These are phyloP conservation scores for Lotmaria passim DNA, from an alignment of 208 protist species.

Conservation along the genomic window DNA sequence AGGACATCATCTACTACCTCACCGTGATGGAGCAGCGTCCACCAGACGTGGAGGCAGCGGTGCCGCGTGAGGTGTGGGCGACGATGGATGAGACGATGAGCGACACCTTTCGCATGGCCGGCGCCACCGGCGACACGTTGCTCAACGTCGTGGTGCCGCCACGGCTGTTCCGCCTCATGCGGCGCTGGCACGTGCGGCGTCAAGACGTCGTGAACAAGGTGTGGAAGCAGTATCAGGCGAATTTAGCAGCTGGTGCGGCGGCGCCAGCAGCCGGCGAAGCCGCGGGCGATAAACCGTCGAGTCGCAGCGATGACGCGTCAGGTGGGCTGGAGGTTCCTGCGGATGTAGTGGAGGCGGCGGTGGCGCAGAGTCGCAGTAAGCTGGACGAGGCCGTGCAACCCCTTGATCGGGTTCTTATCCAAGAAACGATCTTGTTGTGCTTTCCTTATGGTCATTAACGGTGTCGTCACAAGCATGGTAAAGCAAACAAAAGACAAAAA, in stretches of 20 bases:
- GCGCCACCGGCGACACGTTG: slow-evolving; percentile 63
- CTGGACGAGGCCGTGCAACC: slow-evolving; percentile 51
- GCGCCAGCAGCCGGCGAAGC: background rate
- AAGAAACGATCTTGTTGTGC: slow-evolving; percentile 84
- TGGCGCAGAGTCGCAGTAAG: slow-evolving; percentile 22
- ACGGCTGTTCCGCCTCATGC: slow-evolving; percentile 76
- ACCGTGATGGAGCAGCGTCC: slow-evolving; percentile 44
- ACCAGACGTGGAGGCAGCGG: slow-evolving; percentile 4
- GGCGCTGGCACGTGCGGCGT: slow-evolving; percentile 78
- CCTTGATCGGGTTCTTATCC: slow-evolving; percentile 58
- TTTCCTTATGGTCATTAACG: slow-evolving; percentile 66
- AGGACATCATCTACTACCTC: slow-evolving; percentile 64
- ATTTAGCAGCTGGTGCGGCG: background rate
- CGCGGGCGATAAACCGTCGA: background rate
- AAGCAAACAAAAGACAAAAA: background rate
- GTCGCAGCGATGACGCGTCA: background rate
- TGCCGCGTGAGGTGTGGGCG: slow-evolving; percentile 2
- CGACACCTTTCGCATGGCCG: slow-evolving; percentile 70
- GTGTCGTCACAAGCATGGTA: background rate
- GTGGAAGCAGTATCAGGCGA: slow-evolving; percentile 32
- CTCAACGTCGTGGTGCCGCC: slow-evolving; percentile 70
- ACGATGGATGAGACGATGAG: slow-evolving; percentile 74
- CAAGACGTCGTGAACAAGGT: slow-evolving; percentile 43
- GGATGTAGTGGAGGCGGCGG: slow-evolving; percentile 13
- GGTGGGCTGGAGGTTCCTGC: background rate